Conservation (phyloP, 768 basidiomycete genomes). For the Kwoniella sp. region DNA sequence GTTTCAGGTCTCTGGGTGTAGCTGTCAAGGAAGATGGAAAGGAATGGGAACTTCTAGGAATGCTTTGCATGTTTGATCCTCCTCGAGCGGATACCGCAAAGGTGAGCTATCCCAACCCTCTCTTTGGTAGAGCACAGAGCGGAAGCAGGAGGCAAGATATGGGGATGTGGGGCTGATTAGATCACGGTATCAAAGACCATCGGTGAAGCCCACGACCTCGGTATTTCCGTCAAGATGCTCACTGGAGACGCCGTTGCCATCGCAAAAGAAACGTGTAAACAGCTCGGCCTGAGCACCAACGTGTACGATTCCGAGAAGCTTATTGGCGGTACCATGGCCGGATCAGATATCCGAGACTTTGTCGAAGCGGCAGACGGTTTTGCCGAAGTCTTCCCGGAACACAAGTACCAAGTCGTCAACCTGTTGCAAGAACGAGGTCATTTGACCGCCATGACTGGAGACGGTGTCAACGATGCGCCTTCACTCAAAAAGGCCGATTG, state of each 20-base stretch:
- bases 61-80: constrained; percentile 60
- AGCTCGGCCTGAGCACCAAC: constrained; percentile 60
- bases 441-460: constrained; percentile 64
- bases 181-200: constrained; percentile 53
- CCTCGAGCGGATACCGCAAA: constrained; percentile 59
- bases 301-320: constrained; percentile 60
- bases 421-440: constrained; percentile 38
- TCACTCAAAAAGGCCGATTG: constrained; percentile 66
- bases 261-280: constrained; percentile 60
- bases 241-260: constrained; percentile 63
- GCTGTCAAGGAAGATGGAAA: constrained; percentile 59
- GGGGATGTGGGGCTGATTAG: neutral
- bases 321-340: constrained; percentile 58
- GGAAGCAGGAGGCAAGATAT: too few species aligned
- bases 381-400: constrained; percentile 62
- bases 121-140: neutral
- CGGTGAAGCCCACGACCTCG: constrained; percentile 58
- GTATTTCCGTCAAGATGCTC: constrained; percentile 62
- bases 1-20: constrained; percentile 60
- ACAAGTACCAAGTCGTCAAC: constrained; percentile 57
- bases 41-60: constrained; percentile 60
- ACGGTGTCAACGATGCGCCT: constrained; percentile 66
- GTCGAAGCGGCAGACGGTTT: constrained; percentile 62
- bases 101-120: constrained; percentile 32
- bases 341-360: constrained; percentile 60